phyloP scores from a whole-genome alignment of 345 rosid species.

The Salix brachista region DNA sequence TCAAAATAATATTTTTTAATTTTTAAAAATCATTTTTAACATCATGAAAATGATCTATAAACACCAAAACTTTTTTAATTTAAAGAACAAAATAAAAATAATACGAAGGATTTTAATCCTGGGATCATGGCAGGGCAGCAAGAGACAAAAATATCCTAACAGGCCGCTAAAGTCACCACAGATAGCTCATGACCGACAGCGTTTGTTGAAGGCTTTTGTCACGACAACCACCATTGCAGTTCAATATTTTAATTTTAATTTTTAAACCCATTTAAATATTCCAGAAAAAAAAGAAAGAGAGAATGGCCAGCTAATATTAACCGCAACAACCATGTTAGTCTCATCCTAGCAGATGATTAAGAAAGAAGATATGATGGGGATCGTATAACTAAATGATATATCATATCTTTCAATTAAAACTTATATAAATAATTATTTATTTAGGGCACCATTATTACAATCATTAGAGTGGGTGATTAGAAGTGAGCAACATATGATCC shows the following conservation, averaged over 20 bases:
- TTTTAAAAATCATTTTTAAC: no score
- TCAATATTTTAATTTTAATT: no score
- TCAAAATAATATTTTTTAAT: no score
- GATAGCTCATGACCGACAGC: neutral
- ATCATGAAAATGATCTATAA: no score
- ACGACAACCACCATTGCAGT: neutral
- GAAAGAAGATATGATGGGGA: neutral
- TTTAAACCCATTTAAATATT: no score
- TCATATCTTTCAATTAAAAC: neutral
- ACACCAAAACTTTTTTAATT: no score
- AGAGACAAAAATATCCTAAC: neutral
- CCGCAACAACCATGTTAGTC: neutral
- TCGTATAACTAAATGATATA: neutral
- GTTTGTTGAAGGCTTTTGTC: neutral
- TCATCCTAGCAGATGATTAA: neutral
- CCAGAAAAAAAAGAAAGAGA: neutral
- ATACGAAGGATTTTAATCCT: no score
- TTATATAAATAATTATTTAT: neutral
- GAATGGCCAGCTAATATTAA: neutral
- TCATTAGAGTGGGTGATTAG: neutral
- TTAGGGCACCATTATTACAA: neutral
- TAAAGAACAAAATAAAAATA: no score
- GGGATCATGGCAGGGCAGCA: neutral
- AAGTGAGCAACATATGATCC: no score
- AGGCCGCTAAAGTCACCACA: neutral